These are phyloP conservation scores for Conringia planisiliqua DNA, from an alignment of 345 rosid species.

Conservation along the genomic window DNA sequence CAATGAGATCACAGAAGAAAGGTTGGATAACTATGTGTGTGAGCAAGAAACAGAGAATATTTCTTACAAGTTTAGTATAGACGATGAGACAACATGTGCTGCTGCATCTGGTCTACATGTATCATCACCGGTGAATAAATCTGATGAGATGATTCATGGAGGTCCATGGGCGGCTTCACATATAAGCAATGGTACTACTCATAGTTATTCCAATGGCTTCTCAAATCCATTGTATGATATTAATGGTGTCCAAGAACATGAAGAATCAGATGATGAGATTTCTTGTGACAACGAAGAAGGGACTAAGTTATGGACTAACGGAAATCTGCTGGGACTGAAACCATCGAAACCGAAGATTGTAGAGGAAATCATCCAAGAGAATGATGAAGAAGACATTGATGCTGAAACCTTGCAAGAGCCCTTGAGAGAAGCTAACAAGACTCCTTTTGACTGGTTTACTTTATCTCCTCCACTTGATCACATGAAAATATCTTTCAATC, in stretches of 20 bases:
- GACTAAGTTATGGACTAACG: constrained; percentile 75
- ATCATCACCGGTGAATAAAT: constrained; percentile 28
- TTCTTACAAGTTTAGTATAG: not conserved
- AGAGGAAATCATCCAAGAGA: constrained; percentile 26
- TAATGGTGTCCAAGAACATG: constrained; percentile 19
- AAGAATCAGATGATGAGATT: constrained; percentile 36
- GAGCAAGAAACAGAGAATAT: constrained; percentile 15
- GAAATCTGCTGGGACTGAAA: constrained; percentile 72
- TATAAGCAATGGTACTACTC: constrained; percentile 19
- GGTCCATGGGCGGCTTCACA: constrained; percentile 36
- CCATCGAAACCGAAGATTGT: constrained; percentile 73
- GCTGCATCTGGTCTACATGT: constrained; percentile 9
- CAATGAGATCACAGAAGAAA: constrained; percentile 21
- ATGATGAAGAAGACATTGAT: constrained; percentile 20
- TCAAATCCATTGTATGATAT: constrained; percentile 32
- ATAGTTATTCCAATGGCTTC: constrained; percentile 26
- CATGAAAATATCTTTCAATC: constrained; percentile 90
- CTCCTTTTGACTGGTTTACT: constrained; percentile 47
- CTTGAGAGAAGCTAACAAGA: constrained; percentile 29
- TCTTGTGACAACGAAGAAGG: constrained; percentile 31
- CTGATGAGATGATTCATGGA: constrained; percentile 32
- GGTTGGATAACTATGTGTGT: not conserved
- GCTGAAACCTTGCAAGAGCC: constrained; percentile 3
- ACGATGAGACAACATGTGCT: constrained; percentile 11
- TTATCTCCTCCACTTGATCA: constrained; percentile 90